Percentiles rank a stretch among this genome's conserved stretches.
phyloP scores from a whole-genome alignment of 805 yeast species.

The Wickerhamomyces ciferrii region DNA sequence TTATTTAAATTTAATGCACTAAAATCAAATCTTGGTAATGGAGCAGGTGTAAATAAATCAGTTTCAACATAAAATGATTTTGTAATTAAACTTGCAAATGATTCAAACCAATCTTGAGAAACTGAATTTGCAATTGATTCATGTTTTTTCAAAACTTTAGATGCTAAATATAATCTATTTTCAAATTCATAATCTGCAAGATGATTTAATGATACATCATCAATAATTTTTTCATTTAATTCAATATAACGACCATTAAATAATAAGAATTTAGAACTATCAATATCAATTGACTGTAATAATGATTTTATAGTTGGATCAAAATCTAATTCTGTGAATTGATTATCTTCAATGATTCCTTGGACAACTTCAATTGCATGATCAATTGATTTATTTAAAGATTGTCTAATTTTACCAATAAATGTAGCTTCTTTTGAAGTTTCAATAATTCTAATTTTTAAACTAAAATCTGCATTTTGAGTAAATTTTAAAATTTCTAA shows the following conservation, averaged over 20 bases:
- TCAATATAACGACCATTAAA: constrained; percentile 51
- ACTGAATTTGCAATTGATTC: constrained; percentile 8
- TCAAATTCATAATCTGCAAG: constrained; percentile 42
- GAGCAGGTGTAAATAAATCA: constrained; percentile 25
- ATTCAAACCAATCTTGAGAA: constrained; percentile 41
- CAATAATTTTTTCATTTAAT: constrained; percentile 22
- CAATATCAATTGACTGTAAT: constrained; percentile 27
- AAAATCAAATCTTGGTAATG: constrained; percentile 44
- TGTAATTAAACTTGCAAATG: constrained; percentile 36
- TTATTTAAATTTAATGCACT: constrained; percentile 20
- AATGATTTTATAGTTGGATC: constrained; percentile 10
- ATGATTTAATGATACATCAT: constrained; percentile 26
- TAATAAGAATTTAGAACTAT: constrained; percentile 34
- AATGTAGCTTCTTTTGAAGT: constrained; percentile 13
- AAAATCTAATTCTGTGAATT: constrained; percentile 7
- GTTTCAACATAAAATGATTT: constrained; percentile 34
- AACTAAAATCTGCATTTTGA: constrained; percentile 17
- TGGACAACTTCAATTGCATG: constrained; percentile 11
- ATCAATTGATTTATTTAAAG: constrained; percentile 8
- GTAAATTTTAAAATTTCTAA: constrained; percentile 25
- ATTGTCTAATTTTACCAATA: constrained; percentile 14
- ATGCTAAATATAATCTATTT: constrained; percentile 34
- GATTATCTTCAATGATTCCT: constrained; percentile 4
- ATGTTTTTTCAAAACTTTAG: constrained; percentile 19
- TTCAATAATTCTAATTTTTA: constrained; percentile 36